These are phyloP conservation scores for Teunomyces lycoperdinae DNA, from an alignment of 805 yeast genomes.

Conservation along the genomic window DNA sequence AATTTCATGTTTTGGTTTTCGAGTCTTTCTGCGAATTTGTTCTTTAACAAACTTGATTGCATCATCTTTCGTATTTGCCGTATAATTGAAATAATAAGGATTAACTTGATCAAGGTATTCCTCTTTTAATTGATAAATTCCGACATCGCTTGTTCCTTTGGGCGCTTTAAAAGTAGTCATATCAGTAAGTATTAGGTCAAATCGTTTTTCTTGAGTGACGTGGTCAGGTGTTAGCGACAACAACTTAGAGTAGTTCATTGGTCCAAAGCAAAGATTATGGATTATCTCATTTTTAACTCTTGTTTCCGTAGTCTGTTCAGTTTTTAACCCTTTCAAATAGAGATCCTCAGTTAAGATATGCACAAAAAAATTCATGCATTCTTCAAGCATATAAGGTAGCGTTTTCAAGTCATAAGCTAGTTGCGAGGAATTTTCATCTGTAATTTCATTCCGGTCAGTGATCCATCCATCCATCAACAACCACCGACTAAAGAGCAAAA, in stretches of 20 bases:
- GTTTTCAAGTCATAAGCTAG: constrained; percentile 45
- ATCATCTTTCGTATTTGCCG: constrained; percentile 78
- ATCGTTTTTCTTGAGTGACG: constrained; percentile 65
- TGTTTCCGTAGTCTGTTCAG: constrained; percentile 46
- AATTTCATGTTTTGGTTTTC: constrained; percentile 43
- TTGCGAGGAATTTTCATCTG: not conserved
- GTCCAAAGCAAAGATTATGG: constrained; percentile 77
- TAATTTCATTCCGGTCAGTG: constrained; percentile 34
- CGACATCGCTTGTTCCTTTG: constrained; percentile 32
- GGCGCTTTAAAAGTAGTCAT: constrained; percentile 35
- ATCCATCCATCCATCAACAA: constrained; percentile 43
- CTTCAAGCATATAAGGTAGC: constrained; percentile 70
- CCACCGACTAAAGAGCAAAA: constrained; percentile 69
- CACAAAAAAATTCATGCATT: constrained; percentile 66
- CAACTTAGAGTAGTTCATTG: constrained; percentile 68
- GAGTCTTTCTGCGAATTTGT: constrained; percentile 38
- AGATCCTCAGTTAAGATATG: constrained; percentile 66
- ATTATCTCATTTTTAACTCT: constrained; percentile 69
- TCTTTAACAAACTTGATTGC: constrained; percentile 65
- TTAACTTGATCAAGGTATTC: constrained; percentile 32
- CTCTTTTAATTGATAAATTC: constrained; percentile 36
- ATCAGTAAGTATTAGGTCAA: constrained; percentile 50
- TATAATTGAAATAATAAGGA: constrained; percentile 78
- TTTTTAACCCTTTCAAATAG: constrained; percentile 49
- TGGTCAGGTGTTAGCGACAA: constrained; percentile 73